Base-by-base conservation (phyloP, 2,329 filamentous ascomycete genomes). In the Trichophyton simii region DNA sequence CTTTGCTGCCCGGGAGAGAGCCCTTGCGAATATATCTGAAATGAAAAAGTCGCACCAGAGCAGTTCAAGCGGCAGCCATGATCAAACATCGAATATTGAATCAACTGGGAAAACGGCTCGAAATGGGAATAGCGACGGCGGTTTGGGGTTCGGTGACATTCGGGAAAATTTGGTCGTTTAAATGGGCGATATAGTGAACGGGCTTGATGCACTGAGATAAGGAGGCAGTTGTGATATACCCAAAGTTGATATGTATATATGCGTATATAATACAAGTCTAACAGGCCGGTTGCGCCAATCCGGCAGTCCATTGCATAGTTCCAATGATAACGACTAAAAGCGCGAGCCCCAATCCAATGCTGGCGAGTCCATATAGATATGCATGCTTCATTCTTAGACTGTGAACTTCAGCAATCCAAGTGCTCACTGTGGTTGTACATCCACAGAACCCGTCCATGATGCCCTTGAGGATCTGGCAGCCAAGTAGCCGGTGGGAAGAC, bases 371-470 rank as follows among this genome's bases (percentile, higher is more conserved):
- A 68, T 85, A 85, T 1, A 78, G 20, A 75, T 92, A 95, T 2
- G 86, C 83, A 71, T 85, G 76, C 9, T 73, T 74, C 28, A 77
- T 75, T 52, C 77, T 72, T 59, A 87, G 67, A 1, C 77, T 77
- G 62, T 76, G 79, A 67, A 87, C 67, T 70, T 88, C 85, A 6
- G 77, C 76, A 25, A 85, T 82, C 83, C 83, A 87, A 2, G 85
- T 87, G 66, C 84, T 87, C 8, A 88, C 78, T 0, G 85, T 87
- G 3, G 84, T 87, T 68, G 84, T 68, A 63, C 82, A 83, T 1
- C 85, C 85, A 67, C 85, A 87, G 66, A 87, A 86, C 1, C 85
- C 85, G 75, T 87, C 84, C 70, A 84, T 80, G 2, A 87, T 72
- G 4, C 84, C 84, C 67, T 86, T 83, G 57, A 89, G 71, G 0